A percentile compares a stretch with the other conserved stretches of the same genome.
Evolutionary conservation across 1,284 basidiomycete genomes (phyloP).

Genomic region (Neotropicomus parvogracilis): DNA sequence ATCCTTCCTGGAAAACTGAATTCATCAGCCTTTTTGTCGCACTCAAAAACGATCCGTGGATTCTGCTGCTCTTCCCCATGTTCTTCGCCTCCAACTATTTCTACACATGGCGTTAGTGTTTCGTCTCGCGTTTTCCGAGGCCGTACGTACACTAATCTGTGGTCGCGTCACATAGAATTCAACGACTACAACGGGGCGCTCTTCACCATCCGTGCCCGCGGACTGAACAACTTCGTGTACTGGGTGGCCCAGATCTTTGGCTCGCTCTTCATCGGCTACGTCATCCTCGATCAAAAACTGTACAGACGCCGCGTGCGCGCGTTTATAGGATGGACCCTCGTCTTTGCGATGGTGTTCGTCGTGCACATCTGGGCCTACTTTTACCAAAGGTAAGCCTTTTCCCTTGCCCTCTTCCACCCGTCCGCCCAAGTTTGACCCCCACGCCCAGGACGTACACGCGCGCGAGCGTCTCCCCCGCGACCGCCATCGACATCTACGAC

Average conservation of each 20-base stretch:
- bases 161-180: slow-evolving; percentile 27
- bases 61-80: slow-evolving; percentile 39
- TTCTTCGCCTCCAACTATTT: slow-evolving; percentile 40
- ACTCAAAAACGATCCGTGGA: slow-evolving; percentile 34
- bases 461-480: background rate
- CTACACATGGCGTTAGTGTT: slow-evolving; percentile 37
- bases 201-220: slow-evolving; percentile 39
- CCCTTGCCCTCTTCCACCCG: too few species aligned
- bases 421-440: too few species aligned
- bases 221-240: slow-evolving; percentile 39
- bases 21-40: slow-evolving; percentile 35
- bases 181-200: slow-evolving; percentile 40
- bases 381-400: slow-evolving; percentile 56
- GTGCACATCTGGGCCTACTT: slow-evolving; percentile 52
- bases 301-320: slow-evolving; percentile 47
- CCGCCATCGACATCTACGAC: slow-evolving; percentile 31
- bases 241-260: slow-evolving; percentile 40
- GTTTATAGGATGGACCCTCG: slow-evolving; percentile 44
- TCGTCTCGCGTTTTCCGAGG: background rate
- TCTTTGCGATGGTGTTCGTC: slow-evolving; percentile 47
- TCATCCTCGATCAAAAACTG: slow-evolving; percentile 41
- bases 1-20: slow-evolving; percentile 38
- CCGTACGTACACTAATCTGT: background rate
- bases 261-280: slow-evolving; percentile 36
- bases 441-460: slow-evolving; percentile 27